Conservation (phyloP, 2,329 filamentous ascomycete genomes). For the Leptographium procerum region DNA sequence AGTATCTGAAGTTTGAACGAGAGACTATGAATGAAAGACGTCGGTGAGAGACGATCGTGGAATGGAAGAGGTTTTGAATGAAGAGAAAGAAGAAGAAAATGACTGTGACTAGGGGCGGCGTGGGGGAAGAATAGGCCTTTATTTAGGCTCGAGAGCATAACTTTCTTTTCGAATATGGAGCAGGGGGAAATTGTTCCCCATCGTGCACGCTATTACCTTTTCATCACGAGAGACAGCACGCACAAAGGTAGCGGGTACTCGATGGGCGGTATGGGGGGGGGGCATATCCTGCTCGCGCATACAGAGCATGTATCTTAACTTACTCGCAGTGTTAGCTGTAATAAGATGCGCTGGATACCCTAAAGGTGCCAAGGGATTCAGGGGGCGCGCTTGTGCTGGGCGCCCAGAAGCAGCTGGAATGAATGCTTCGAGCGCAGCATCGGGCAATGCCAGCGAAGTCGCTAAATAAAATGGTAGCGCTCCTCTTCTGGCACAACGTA, state of each 20-base stretch:
- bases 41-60: not conserved
- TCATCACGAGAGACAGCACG: not conserved
- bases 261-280: not conserved
- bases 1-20: conserved; percentile 1
- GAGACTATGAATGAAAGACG: conserved; percentile 3
- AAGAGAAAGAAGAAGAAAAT: not conserved
- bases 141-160: not conserved
- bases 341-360: not conserved
- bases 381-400: not conserved
- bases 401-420: not conserved
- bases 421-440: not conserved
- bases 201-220: not conserved
- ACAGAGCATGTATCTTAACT: too few relatives aligned
- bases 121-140: not conserved
- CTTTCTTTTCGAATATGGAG: not conserved
- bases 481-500: not conserved
- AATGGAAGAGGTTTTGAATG: not conserved
- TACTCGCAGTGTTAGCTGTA: too few relatives aligned
- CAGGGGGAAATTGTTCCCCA: not conserved
- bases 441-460: not conserved
- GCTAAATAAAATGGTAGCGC: not conserved
- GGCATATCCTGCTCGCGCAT: too few relatives aligned
- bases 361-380: not conserved
- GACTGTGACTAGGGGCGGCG: not conserved
- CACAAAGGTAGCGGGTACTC: not conserved